phyloP scores from a whole-genome alignment of 176 grass and related monocot genomes.

The Olyra latifolia region DNA sequence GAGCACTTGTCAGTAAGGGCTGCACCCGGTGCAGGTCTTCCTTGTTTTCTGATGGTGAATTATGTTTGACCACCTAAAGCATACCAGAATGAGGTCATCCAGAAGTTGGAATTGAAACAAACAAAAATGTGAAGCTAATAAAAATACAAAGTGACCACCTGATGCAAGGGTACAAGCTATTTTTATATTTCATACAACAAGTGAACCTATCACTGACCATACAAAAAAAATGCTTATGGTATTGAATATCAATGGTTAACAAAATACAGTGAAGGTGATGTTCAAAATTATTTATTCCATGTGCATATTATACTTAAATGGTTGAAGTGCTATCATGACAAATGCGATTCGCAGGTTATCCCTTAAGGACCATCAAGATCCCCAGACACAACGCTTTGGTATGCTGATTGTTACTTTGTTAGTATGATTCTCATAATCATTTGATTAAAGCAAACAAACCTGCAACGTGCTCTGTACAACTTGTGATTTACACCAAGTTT shows the following conservation, averaged over 20 bases:
- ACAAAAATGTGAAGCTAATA: constrained; percentile 8
- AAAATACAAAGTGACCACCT: neutral
- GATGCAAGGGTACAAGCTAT: constrained; percentile 16
- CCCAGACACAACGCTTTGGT: constrained; percentile 6
- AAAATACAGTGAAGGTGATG: neutral
- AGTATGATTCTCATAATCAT: neutral
- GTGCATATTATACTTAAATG: neutral
- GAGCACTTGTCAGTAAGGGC: constrained; percentile 26
- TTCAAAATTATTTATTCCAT: neutral
- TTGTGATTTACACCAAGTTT: constrained; percentile 54
- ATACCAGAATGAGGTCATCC: constrained; percentile 18
- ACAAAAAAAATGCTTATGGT: neutral
- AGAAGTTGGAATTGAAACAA: constrained; percentile 5
- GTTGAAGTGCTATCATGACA: neutral
- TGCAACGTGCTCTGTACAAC: constrained; percentile 44
- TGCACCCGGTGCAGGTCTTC: constrained; percentile 26
- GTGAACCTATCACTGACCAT: neutral
- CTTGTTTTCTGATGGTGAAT: constrained; percentile 17
- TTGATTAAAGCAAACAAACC: constrained; percentile 47
- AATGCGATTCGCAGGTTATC: constrained; percentile 3
- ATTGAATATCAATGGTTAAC: neutral
- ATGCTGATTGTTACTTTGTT: neutral
- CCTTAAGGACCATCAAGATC: neutral
- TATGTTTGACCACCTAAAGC: constrained; percentile 50
- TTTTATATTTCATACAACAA: neutral